phyloP scores from a whole-genome alignment of 805 yeast genomes.

The Yarrowia bubula region DNA sequence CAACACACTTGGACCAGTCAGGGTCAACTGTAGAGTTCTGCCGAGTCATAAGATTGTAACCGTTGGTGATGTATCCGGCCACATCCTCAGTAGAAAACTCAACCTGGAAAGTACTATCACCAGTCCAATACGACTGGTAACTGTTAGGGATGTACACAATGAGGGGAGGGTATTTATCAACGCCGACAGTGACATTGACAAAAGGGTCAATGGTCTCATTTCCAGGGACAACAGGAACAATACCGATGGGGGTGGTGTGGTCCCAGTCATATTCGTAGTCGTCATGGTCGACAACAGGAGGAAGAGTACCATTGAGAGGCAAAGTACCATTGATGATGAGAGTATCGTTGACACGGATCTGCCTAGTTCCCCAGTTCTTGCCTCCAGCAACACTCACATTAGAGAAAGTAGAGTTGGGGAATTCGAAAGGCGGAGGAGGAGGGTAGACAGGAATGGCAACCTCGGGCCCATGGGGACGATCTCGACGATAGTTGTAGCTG shows the following conservation, averaged over 20 bases:
- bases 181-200: constrained; percentile 74
- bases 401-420: constrained; percentile 4
- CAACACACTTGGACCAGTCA: constrained; percentile 70
- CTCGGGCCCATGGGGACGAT: neutral
- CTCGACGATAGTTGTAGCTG: constrained; percentile 7
- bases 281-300: constrained; percentile 48
- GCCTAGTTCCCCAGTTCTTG: neutral
- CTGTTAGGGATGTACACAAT: constrained; percentile 75
- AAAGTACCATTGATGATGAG: neutral
- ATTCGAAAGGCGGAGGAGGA: neutral
- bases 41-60: constrained; percentile 69
- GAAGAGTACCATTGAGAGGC: constrained; percentile 28
- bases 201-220: constrained; percentile 48
- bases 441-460: neutral
- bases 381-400: constrained; percentile 31
- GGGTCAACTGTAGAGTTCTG: constrained; percentile 65
- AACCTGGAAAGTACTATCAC: constrained; percentile 70
- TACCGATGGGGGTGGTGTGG: neutral
- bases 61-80: constrained; percentile 62
- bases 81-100: constrained; percentile 59
- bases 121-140: constrained; percentile 61
- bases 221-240: neutral
- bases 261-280: neutral
- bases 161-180: constrained; percentile 58
- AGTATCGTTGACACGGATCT: neutral